Base-by-base conservation (phyloP, 352 stramenopile species). In the Phytopythium aichiense region DNA sequence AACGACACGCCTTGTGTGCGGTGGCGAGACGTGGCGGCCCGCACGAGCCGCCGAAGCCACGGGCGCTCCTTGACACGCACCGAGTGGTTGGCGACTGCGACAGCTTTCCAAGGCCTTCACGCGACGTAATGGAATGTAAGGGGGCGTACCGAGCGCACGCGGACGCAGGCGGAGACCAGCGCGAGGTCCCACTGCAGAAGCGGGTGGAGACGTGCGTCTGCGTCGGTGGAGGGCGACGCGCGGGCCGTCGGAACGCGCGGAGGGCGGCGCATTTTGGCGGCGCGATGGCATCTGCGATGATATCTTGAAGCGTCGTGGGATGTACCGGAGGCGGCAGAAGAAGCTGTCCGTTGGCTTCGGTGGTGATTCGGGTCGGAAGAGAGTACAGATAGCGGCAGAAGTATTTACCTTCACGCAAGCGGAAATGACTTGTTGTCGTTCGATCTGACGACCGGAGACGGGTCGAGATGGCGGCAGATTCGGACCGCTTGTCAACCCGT, bases 1-100 rank as follows among this genome's bases (percentile, higher is more conserved):
- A 91, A 59, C 52, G 81, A 89, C 49, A 88, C 71, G 58, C 90
- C 81, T 28, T 87, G 80, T 2, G 74, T 81, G 33, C 80, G 74
- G 23, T 66, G 68, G 4, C 69, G 78, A 62, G 81, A 91, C 16
- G 77, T 84, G 38, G 80, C 87, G 12, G 69, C 63, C n/a, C 76
- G 62, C 42, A 91, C 68, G 2, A 85, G 38, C 16, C 55, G 52
- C n/a, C 66, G 60, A 23, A 91, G 58, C 64, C 64, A 77, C 22
- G 68, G 71, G 16, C 48, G 66, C 42, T 71, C 58, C 63, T 73
- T 55, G 1, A n/a, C 2, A 12, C 7, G 18, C 53, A 38, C 18
- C 16, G 48, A 16, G 20, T 49, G 0, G 25, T 22, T 9, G 2
- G 18, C 20, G 2, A 25, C 18, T 48, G 16, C 9, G 18, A 28